Base-by-base conservation (phyloP, 2,329 filamentous ascomycete species). In the Penicillium sp. region DNA sequence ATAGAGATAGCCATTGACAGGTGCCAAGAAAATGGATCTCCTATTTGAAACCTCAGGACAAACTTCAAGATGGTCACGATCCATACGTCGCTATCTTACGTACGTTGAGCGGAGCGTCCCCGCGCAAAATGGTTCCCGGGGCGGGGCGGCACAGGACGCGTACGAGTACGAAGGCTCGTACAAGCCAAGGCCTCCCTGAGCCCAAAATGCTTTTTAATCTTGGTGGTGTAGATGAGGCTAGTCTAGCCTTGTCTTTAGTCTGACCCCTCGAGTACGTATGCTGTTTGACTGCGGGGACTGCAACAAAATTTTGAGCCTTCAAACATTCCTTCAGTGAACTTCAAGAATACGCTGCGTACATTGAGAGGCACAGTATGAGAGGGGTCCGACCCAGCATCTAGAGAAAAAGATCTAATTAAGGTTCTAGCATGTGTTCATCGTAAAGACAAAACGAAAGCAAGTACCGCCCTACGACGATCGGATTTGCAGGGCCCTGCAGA, bases 131-230 rank as follows among this genome's bases (percentile, higher is more conserved):
- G 41, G 18, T 57, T 33, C 16, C 50, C 47, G 51, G 60, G 50
- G 59, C 58, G 60, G 61, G 61, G 56, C 60, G 58, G 53, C 47
- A 46, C 28, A 52, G 44, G 42, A 59, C 47, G 53, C 58, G 54
- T 63, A 63, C 60, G 60, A 62, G 56, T 60, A 56, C 42, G 58
- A 60, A 18, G 36, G 47, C 51, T 26, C 15, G 55, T 47, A 57
- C 57, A 57, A 49, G 42, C 51, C 50, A 9, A 9, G n/a, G 34
- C 18, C 21, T 18, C 3, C 36, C 10, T 39, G 36, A 39, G 6
- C 16, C 18, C 18, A 13, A 21, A 15, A 21, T n/a, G 36, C 36
- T 39, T 39, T 39, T 39, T 12, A 10, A 15, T n/a, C 5, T 15
- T 33, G 15, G 31, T n/a, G 12, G 31, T 33, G 12, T n/a, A n/a